Conservation (phyloP, 192 early-diverging fungal species). For the Backusella morwellensis region DNA sequence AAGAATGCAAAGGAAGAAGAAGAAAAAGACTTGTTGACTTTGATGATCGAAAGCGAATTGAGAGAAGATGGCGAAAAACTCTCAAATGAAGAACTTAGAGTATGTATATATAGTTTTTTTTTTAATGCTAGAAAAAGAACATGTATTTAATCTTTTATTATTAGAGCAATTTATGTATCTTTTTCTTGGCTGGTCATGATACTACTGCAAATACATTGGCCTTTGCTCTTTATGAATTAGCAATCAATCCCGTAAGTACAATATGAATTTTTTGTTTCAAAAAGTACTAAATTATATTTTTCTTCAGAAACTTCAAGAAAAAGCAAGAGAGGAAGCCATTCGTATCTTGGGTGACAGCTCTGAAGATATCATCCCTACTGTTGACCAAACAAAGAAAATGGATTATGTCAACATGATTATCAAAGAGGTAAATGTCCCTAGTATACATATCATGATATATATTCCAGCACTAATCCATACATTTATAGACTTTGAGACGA, state of each 20-base stretch:
- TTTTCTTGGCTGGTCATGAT: slow-evolving; percentile 38
- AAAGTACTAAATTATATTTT: neutral
- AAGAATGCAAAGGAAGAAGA: neutral
- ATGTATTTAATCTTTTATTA: neutral
- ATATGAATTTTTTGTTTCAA: neutral
- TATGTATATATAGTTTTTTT: neutral
- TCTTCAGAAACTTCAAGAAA: slow-evolving; percentile 46
- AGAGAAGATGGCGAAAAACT: neutral
- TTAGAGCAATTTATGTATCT: slow-evolving; percentile 12
- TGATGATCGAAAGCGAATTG: slow-evolving; percentile 28
- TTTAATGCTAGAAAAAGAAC: neutral
- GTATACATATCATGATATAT: neutral
- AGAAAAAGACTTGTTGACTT: slow-evolving; percentile 34
- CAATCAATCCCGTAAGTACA: slow-evolving; percentile 31
- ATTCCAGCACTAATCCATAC: neutral
- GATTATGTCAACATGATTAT: slow-evolving; percentile 50
- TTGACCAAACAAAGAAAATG: slow-evolving; percentile 51
- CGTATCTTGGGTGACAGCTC: slow-evolving; percentile 52
- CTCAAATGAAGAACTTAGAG: slow-evolving; percentile 24
- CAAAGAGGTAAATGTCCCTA: slow-evolving; percentile 33
- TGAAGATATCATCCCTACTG: slow-evolving; percentile 47
- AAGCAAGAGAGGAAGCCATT: slow-evolving; percentile 52
- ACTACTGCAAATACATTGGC: slow-evolving; percentile 57
- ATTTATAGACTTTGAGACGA: neutral
- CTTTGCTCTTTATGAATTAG: slow-evolving; percentile 47